phyloP scores from a whole-genome alignment of 371 early-diverging fungal species.

The Chytridium lagenaria region DNA sequence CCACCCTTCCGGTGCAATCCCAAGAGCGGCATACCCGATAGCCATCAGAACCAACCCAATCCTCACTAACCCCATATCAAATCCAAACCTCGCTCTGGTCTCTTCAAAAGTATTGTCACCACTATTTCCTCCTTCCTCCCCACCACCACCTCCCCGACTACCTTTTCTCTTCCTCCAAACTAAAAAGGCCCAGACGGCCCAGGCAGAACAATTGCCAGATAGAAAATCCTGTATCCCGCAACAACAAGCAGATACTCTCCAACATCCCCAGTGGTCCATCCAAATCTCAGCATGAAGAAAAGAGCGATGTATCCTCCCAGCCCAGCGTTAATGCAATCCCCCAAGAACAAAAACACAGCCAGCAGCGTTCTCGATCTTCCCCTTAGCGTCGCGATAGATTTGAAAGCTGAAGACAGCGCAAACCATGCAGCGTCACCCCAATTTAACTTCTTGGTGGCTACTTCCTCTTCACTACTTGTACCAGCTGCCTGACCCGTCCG shows the following conservation, averaged over 20 bases:
- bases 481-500: not conserved
- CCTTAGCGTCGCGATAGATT: not conserved
- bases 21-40: not conserved
- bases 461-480: not conserved
- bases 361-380: not conserved
- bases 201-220: not conserved
- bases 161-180: too few relatives aligned
- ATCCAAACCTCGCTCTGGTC: not conserved
- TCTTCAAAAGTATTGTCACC: not conserved
- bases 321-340: not conserved
- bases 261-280: not conserved
- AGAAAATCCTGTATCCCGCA: not conserved
- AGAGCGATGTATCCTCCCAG: not conserved
- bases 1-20: constrained; percentile 8
- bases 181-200: not conserved
- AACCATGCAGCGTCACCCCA: not conserved
- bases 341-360: not conserved
- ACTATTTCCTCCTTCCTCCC: not conserved
- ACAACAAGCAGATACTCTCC: not conserved
- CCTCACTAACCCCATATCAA: constrained; percentile 5
- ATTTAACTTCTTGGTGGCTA: not conserved
- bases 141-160: too few relatives aligned
- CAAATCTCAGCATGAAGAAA: not conserved
- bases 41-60: not conserved
- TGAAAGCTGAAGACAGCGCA: not conserved